Evolutionary conservation across 495 filamentous ascomycete genomes (phyloP), one percentile per base, ranked within the genome.

Genomic region (Penicillium canescens): DNA sequence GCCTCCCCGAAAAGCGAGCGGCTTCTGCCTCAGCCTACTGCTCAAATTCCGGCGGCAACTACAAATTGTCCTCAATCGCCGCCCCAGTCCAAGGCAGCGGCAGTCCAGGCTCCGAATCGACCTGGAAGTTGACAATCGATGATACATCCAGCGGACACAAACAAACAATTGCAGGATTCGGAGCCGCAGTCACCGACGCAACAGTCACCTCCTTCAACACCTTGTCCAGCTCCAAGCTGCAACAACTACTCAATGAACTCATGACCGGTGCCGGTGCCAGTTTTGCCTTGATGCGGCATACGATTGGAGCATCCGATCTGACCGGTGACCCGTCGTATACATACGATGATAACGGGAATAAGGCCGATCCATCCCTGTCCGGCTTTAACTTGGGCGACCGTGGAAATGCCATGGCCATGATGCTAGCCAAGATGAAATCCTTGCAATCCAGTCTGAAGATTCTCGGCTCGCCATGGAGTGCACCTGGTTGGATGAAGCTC

Each of bases 401-500:
- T 28, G 81, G 81, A 14, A 76, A 55, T 9, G 75, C 77, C 11
- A 84, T 84, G 81, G 79, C 78, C 2, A 55, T 55, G 13, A 52
- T 67, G 50, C 44, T 67, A 40, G 64, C 64, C 7, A 47, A 44
- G 11, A 65, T 67, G 58, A 67, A 64, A 43, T 62, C 58, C 2
- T 23, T 65, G n/a, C 58, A 67, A 31, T 67, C 72, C 0, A 57
- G 66, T 21, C 72, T 83, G 58, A 72, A 71, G 39, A 71, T 82
- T 31, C 57, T 82, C 24, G 80, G 80, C 2, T 75, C 78, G 10
- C 67, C 78, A 1, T 84, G 81, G 81, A 76, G 71, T 39, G 65
- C 78, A 0, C 81, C 81, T 0, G 81, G 75, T 0, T 84, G 81
- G 81, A 83, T 84, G 81, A 81, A 84, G 59, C 51, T 79, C 20